Conservation (phyloP, 805 yeast genomes). For the Yarrowia sp. region DNA sequence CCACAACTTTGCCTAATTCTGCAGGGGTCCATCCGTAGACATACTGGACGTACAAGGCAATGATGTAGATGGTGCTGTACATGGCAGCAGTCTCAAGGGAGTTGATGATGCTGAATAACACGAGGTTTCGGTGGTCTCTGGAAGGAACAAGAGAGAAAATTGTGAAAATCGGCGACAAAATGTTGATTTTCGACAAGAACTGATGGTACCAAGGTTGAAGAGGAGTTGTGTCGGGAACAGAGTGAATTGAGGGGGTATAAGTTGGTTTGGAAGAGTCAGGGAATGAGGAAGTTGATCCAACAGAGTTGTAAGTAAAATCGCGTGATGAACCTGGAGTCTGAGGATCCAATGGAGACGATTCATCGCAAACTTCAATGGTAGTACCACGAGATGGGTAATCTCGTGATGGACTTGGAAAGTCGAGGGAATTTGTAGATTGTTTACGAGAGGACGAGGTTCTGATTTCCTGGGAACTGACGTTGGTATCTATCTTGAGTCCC, state of each 20-base stretch:
- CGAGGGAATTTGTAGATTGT: not conserved
- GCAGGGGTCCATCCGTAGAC: constrained; percentile 20
- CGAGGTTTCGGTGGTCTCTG: not conserved
- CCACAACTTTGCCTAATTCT: constrained; percentile 8
- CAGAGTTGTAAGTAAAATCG: not conserved
- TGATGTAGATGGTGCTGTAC: constrained; percentile 14
- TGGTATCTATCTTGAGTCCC: not conserved
- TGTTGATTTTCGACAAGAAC: not conserved
- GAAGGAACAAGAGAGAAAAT: not conserved
- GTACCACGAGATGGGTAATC: not conserved
- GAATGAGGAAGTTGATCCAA: not conserved
- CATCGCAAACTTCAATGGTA: not conserved
- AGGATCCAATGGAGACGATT: not conserved
- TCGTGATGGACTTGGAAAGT: not conserved
- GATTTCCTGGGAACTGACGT: not conserved
- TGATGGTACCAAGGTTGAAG: not conserved
- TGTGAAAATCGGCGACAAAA: not conserved
- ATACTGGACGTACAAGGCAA: constrained; percentile 18
- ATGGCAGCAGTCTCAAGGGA: constrained; percentile 10
- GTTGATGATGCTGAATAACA: constrained; percentile 13
- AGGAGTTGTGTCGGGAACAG: not conserved
- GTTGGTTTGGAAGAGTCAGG: not conserved
- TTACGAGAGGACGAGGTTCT: not conserved
- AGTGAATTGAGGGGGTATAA: not conserved
- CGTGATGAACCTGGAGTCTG: not conserved